phyloP scores from a whole-genome alignment of 768 basidiomycete species.

The Lepiota venenata region DNA sequence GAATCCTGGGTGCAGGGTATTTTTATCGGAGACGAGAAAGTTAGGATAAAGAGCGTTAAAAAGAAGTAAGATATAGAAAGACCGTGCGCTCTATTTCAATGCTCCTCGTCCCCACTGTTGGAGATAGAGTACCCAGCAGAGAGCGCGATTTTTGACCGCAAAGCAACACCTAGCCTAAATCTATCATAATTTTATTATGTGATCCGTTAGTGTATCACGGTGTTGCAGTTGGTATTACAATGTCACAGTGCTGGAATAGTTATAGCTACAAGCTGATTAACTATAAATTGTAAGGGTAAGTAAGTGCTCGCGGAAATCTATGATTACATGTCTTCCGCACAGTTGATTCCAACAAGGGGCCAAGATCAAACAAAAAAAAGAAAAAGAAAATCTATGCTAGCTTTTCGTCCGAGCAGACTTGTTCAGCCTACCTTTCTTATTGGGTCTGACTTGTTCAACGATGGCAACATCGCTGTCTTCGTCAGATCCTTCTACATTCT shows the following conservation, averaged over 20 bases:
- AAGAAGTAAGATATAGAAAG: constrained; percentile 72
- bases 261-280: constrained; percentile 10
- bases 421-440: constrained; percentile 13
- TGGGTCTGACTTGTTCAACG: constrained; percentile 23
- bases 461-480: constrained; percentile 41
- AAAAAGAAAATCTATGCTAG: neutral
- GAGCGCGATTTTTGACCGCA: neutral
- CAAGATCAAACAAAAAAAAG: neutral
- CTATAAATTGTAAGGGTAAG: neutral
- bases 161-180: neutral
- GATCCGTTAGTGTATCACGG: constrained; percentile 5
- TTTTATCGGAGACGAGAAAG: constrained; percentile 90
- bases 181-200: constrained; percentile 1
- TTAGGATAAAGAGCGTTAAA: constrained; percentile 88
- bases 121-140: neutral
- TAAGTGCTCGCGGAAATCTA: neutral
- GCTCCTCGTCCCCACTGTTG: neutral
- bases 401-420: constrained; percentile 7
- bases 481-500: constrained; percentile 24
- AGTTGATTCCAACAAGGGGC: neutral
- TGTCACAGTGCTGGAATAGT: constrained; percentile 2
- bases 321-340: neutral
- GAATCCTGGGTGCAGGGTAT: constrained; percentile 58
- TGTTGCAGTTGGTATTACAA: constrained; percentile 9
- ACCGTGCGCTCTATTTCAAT: neutral